Evolutionary conservation across 1,284 basidiomycete genomes (phyloP).

Genomic region (Tylopilus sp.): DNA sequence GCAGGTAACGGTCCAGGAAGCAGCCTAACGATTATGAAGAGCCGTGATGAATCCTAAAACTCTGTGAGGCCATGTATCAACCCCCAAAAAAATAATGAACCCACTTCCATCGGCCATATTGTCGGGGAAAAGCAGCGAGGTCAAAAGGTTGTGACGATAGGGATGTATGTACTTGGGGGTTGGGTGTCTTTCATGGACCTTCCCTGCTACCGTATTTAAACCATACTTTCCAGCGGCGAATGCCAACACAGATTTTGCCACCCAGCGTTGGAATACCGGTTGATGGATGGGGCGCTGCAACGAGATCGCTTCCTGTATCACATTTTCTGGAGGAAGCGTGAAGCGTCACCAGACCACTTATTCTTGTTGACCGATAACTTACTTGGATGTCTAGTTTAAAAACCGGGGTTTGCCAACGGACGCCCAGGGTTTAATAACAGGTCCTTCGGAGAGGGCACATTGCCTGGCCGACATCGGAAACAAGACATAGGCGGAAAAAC

Average conservation of each 20-base stretch:
- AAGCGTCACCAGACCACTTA: background rate
- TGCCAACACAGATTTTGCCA: background rate
- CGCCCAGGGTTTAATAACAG: constrained; percentile 1
- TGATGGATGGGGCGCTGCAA: constrained; percentile 1
- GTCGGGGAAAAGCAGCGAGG: background rate
- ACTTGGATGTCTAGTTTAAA: constrained; percentile 25
- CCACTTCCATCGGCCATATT: constrained; percentile 24
- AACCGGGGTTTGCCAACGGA: constrained; percentile 16
- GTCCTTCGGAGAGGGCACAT: background rate
- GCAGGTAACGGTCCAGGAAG: constrained; percentile 1
- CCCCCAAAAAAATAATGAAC: constrained; percentile 2
- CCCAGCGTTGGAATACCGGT: constrained; percentile 4
- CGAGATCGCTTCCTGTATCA: constrained; percentile 4
- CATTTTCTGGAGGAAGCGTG: background rate
- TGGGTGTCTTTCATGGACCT: background rate
- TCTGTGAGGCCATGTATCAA: constrained; percentile 10
- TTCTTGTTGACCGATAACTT: constrained; percentile 13
- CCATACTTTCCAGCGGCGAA: constrained; percentile 8
- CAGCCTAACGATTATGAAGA: constrained; percentile 50
- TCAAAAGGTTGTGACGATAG: background rate
- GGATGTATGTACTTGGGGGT: background rate
- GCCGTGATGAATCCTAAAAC: constrained; percentile 39
- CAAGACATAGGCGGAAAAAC: constrained; percentile 1
- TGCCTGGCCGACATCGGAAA: constrained; percentile 2
- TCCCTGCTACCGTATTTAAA: constrained; percentile 24